Evolutionary conservation across 345 rosid genomes (phyloP).

Genomic region (Lagerstroemia speciosa): DNA sequence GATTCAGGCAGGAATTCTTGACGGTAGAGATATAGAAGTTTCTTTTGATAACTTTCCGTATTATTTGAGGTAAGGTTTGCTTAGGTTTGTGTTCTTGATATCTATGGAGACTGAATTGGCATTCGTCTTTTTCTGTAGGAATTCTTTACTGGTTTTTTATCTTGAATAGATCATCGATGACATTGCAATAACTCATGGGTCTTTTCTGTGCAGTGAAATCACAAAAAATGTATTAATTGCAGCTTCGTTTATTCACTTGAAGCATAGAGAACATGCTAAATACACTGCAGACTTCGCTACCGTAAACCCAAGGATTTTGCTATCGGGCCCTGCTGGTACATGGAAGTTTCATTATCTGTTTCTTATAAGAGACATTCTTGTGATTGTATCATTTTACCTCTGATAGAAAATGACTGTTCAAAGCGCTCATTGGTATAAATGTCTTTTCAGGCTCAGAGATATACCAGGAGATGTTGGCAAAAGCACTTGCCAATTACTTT

Average conservation of each 20-base stretch:
- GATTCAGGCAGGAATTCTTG: slow-evolving; percentile 65
- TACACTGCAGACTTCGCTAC: slow-evolving; percentile 63
- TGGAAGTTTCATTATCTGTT: slow-evolving; percentile 5
- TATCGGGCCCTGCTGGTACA: slow-evolving; percentile 92
- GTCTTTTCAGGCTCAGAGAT: slow-evolving; percentile 68
- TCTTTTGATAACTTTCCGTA: slow-evolving; percentile 82
- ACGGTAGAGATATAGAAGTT: slow-evolving; percentile 57
- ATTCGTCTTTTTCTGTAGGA: neutral
- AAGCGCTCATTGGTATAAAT: slow-evolving; percentile 3
- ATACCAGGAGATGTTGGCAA: slow-evolving; percentile 84
- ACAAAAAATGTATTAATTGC: slow-evolving; percentile 69
- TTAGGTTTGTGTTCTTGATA: neutral
- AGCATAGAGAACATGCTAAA: slow-evolving; percentile 62
- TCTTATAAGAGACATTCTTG: neutral
- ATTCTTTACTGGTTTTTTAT: neutral
- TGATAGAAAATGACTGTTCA: neutral
- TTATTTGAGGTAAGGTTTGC: slow-evolving; percentile 56
- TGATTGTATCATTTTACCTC: neutral
- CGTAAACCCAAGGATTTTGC: slow-evolving; percentile 76
- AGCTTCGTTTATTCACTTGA: slow-evolving; percentile 76
- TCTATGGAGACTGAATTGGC: neutral
- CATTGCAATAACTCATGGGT: neutral
- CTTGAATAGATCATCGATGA: neutral
- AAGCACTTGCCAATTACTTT: slow-evolving; percentile 76
- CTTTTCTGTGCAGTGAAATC: slow-evolving; percentile 45